Evolutionary conservation across 768 basidiomycete genomes (phyloP).

Genomic region (Suillus americanus): DNA sequence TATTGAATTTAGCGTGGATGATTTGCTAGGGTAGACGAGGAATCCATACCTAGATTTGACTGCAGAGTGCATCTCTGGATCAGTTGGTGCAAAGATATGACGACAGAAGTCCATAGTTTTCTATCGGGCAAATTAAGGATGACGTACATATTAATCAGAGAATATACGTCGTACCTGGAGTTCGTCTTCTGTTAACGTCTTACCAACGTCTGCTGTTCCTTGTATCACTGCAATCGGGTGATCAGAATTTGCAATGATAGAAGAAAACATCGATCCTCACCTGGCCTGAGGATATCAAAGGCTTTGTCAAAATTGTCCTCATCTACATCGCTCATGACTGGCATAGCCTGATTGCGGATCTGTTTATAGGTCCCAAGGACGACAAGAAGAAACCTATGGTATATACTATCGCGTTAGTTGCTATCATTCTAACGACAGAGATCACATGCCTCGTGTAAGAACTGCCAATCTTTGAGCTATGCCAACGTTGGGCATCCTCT

Average conservation of each 20-base stretch:
- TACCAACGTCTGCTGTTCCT: not conserved
- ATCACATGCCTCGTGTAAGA: conserved; percentile 54
- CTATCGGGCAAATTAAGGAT: not conserved
- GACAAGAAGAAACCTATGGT: conserved; percentile 56
- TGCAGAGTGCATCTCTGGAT: not conserved
- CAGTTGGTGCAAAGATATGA: not conserved
- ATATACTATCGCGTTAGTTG: not conserved
- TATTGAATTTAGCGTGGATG: not conserved
- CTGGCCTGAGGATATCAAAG: not conserved
- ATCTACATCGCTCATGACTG: not conserved
- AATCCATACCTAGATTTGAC: not conserved
- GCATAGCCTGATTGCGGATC: conserved; percentile 53
- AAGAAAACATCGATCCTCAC: not conserved
- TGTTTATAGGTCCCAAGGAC: conserved; percentile 74
- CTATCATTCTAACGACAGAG: not conserved
- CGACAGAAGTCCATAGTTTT: not conserved
- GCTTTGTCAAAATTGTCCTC: not conserved
- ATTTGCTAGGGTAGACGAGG: not conserved
- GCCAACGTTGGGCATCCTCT: conserved; percentile 48
- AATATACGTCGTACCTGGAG: not conserved
- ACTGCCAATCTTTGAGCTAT: conserved; percentile 53
- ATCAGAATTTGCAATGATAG: not conserved
- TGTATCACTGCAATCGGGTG: not conserved
- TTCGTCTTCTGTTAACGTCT: not conserved
- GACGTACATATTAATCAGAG: not conserved